These are phyloP conservation scores for Nepenthes alata DNA, from an alignment of 179 eudicot genomes.

Conservation along the genomic window DNA sequence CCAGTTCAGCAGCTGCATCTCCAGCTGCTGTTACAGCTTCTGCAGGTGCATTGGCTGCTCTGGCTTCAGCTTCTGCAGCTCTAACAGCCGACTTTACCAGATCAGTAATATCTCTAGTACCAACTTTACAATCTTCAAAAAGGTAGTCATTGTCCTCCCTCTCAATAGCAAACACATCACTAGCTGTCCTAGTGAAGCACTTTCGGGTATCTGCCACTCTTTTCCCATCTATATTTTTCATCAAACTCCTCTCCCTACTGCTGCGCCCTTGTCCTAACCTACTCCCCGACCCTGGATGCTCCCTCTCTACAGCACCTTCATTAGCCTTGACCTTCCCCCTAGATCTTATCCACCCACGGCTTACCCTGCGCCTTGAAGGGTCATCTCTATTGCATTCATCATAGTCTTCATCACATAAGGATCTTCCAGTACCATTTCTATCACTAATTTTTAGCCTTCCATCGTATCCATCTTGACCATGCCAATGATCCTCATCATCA, in stretches of 20 bases:
- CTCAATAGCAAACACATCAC: conserved; percentile 32
- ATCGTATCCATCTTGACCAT: conserved; percentile 41
- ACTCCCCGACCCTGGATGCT: conserved; percentile 60
- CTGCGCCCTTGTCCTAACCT: conserved; percentile 49
- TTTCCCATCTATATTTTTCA: conserved; percentile 35
- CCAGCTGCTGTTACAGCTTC: conserved; percentile 92
- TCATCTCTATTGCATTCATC: conserved; percentile 56
- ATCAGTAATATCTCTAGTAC: conserved; percentile 70
- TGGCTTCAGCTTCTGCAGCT: conserved; percentile 99
- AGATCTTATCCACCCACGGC: conserved; percentile 33
- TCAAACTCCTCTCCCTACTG: conserved; percentile 32
- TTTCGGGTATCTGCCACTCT: conserved; percentile 33
- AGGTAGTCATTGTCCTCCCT: conserved; percentile 74
- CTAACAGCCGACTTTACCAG: conserved; percentile 74
- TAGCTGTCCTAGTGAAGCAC: conserved; percentile 16
- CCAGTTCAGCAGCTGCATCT: conserved; percentile 97
- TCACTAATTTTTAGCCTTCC: conserved; percentile 36
- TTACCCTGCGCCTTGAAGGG: conserved; percentile 39
- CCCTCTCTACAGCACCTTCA: conserved; percentile 45
- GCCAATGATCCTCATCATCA: conserved; percentile 38
- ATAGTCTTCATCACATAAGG: conserved; percentile 42
- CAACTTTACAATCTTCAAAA: conserved; percentile 69
- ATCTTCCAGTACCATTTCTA: conserved; percentile 31
- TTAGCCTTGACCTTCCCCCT: conserved; percentile 44
- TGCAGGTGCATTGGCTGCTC: conserved; percentile 70